These are phyloP conservation scores for Rhamnella rubrinervis DNA, from an alignment of 331 rosid species.

Conservation along the genomic window DNA sequence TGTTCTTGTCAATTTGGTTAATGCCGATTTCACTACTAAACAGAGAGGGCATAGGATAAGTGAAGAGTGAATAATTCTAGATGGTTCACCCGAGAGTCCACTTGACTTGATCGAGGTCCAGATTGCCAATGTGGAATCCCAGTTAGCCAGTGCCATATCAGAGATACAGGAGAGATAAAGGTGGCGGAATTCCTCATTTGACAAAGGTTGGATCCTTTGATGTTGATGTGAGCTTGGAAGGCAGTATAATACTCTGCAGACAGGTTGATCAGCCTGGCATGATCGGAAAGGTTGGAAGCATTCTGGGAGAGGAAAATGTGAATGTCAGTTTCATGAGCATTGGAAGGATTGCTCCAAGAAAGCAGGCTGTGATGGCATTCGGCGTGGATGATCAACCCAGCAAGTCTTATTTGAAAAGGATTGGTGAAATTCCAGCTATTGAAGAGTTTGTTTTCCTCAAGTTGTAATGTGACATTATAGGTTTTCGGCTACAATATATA, in stretches of 20 bases:
- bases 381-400: slow-evolving; percentile 90
- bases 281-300: slow-evolving; percentile 84
- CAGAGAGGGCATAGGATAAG: slow-evolving; percentile 89
- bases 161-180: slow-evolving; percentile 79
- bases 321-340: slow-evolving; percentile 94
- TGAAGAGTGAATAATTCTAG: slow-evolving; percentile 73
- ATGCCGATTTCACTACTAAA: slow-evolving; percentile 96
- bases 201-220: slow-evolving; percentile 96
- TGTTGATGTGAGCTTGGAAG: slow-evolving; percentile 95
- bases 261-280: slow-evolving; percentile 99
- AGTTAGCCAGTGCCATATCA: slow-evolving; percentile 87
- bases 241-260: slow-evolving; percentile 85
- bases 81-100: slow-evolving; percentile 92
- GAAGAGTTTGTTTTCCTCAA: slow-evolving; percentile 93
- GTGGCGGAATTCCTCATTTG: slow-evolving; percentile 90
- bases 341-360: slow-evolving; percentile 93
- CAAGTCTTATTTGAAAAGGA: slow-evolving; percentile 70
- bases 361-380: slow-evolving; percentile 98
- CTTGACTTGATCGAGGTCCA: slow-evolving; percentile 82
- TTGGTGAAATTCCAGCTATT: slow-evolving; percentile 78
- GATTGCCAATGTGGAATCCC: slow-evolving; percentile 93
- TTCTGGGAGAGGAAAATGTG: slow-evolving; percentile 91
- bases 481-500: not conserved
- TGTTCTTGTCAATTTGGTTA: slow-evolving; percentile 87
- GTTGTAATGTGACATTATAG: slow-evolving; percentile 43